A percentile compares a stretch with the other conserved stretches of the same genome.
phyloP scores from a whole-genome alignment of 169 alveolate species.

The Eimeria falciformis region DNA sequence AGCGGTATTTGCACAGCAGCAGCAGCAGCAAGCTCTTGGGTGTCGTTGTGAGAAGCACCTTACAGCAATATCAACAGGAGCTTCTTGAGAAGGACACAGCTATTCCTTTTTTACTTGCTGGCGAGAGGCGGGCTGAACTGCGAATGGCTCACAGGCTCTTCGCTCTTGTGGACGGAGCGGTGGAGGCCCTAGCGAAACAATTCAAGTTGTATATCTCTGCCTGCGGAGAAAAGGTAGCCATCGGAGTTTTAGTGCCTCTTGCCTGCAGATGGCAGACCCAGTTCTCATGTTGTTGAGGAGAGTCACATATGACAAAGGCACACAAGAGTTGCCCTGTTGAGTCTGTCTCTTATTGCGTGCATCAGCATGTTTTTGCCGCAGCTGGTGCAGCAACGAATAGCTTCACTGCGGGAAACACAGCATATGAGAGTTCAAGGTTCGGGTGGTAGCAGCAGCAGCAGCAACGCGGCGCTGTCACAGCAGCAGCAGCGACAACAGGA shows the following conservation, averaged over 20 bases:
- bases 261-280: no score
- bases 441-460: slow-evolving; percentile 35
- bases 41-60: slow-evolving; percentile 73
- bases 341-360: background rate
- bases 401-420: slow-evolving; percentile 73
- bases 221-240: slow-evolving; percentile 77
- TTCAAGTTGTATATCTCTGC: slow-evolving; percentile 78
- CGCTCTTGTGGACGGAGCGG: slow-evolving; percentile 79
- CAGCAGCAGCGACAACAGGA: slow-evolving; percentile 71
- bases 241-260: no score
- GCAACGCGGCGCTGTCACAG: slow-evolving; percentile 51
- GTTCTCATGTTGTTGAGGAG: no score
- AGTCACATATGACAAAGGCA: no score
- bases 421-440: slow-evolving; percentile 71
- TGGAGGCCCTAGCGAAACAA: slow-evolving; percentile 75
- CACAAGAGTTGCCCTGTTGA: no score
- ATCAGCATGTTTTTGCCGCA: background rate
- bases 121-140: slow-evolving; percentile 75
- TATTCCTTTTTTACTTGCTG: slow-evolving; percentile 68
- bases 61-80: slow-evolving; percentile 73
- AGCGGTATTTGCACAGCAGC: slow-evolving; percentile 74
- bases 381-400: slow-evolving; percentile 60
- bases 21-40: slow-evolving; percentile 73
- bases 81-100: slow-evolving; percentile 78
- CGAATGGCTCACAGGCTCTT: slow-evolving; percentile 77